phyloP scores from a whole-genome alignment of 179 eudicot genomes.

The Silene coronaria region DNA sequence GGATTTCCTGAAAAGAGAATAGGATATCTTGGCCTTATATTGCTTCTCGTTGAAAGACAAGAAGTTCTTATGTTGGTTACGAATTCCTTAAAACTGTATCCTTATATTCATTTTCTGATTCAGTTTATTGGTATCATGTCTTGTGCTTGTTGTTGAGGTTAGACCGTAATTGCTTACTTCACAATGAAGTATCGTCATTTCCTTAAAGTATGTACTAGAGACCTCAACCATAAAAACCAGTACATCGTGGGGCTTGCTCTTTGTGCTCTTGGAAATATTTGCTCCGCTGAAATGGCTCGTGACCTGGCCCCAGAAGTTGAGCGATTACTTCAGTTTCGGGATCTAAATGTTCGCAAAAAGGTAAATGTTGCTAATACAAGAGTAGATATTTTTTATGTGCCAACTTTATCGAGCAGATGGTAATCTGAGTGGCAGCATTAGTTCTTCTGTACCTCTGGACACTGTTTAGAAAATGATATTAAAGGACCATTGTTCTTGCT shows the following conservation, averaged over 20 bases:
- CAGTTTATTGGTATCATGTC: neutral
- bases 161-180: slow-evolving; percentile 9
- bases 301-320: slow-evolving; percentile 99
- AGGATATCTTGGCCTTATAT: slow-evolving; percentile 95
- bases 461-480: neutral
- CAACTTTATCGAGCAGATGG: neutral
- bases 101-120: slow-evolving; percentile 19
- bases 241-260: slow-evolving; percentile 98
- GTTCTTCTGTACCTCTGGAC: neutral
- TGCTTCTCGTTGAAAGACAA: slow-evolving; percentile 99
- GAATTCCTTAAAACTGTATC: slow-evolving; percentile 96
- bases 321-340: slow-evolving; percentile 83
- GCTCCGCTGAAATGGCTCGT: slow-evolving; percentile 99
- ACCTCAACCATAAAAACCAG: slow-evolving; percentile 87
- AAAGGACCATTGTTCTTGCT: neutral
- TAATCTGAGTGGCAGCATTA: neutral
- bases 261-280: slow-evolving; percentile 96
- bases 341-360: slow-evolving; percentile 95
- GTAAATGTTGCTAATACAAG: slow-evolving; percentile 34
- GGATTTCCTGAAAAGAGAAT: slow-evolving; percentile 98
- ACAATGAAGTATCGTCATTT: neutral
- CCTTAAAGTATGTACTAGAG: slow-evolving; percentile 67
- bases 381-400: slow-evolving; percentile 6
- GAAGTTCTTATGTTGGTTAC: slow-evolving; percentile 98
- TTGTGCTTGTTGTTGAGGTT: slow-evolving; percentile 5